A percentile compares a stretch with the other conserved stretches of the same genome.
phyloP scores from a whole-genome alignment of 768 basidiomycete genomes.

The Termitomyces sp. region DNA sequence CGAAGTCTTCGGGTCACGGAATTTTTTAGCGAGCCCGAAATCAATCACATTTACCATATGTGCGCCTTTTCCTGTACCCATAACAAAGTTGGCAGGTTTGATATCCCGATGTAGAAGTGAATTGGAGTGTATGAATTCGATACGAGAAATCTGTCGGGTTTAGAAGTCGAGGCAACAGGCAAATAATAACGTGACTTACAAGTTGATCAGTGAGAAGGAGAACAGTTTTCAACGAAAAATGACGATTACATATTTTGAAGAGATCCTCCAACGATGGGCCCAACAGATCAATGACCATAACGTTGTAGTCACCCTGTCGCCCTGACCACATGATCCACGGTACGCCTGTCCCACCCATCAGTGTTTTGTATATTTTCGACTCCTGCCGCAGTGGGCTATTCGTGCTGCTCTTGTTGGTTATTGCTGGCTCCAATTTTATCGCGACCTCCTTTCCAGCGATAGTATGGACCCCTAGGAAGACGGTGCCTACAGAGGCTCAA shows the following conservation, averaged over 20 bases:
- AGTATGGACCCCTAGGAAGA: conserved; percentile 74
- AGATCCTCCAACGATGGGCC: conserved; percentile 86
- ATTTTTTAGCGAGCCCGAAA: conserved; percentile 81
- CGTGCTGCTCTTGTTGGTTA: conserved; percentile 26
- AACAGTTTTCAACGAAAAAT: conserved; percentile 93
- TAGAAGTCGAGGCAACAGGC: conserved; percentile 9
- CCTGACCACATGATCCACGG: conserved; percentile 93
- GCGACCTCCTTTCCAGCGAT: conserved; percentile 81
- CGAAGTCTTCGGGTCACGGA: conserved; percentile 57
- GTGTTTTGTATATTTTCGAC: conserved; percentile 86
- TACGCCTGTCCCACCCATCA: conserved; percentile 85
- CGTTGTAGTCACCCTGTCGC: conserved; percentile 90
- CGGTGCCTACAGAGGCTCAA: conserved; percentile 46
- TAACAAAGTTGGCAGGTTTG: conserved; percentile 98
- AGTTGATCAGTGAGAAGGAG: conserved; percentile 92
- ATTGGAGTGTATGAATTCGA: conserved; percentile 94
- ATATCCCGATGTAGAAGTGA: conserved; percentile 96
- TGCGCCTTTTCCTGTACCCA: conserved; percentile 60
- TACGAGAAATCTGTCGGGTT: conserved; percentile 74
- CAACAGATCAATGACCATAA: conserved; percentile 95
- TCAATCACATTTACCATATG: conserved; percentile 88
- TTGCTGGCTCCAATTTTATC: conserved; percentile 74
- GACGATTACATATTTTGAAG: conserved; percentile 85
- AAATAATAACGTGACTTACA: conserved; percentile 40
- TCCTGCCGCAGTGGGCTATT: conserved; percentile 79